phyloP scores from a whole-genome alignment of 352 stramenopile species.

The Pythium periplocum region DNA sequence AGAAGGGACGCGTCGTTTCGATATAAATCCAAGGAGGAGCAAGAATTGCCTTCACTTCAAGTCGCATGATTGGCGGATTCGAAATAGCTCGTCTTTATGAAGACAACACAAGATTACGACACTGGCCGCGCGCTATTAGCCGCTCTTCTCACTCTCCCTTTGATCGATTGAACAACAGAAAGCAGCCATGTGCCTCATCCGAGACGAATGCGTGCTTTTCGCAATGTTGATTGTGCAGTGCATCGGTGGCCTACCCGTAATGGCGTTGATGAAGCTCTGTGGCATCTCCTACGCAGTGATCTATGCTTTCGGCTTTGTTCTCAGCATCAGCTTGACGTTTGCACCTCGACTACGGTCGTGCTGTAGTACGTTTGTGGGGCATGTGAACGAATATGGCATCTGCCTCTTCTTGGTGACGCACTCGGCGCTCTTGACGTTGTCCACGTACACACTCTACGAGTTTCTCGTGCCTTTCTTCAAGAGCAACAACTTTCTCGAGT shows the following conservation, averaged over 20 bases:
- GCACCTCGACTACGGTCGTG: conserved; percentile 30
- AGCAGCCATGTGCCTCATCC: conserved; percentile 32
- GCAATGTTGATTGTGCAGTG: conserved; percentile 33
- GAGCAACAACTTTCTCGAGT: conserved; percentile 20
- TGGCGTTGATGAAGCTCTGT: conserved; percentile 45
- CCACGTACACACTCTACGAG: conserved; percentile 31
- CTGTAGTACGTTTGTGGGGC: conserved; percentile 21
- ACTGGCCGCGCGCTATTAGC: too few species aligned
- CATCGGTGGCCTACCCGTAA: conserved; percentile 31
- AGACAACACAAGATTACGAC: too few species aligned
- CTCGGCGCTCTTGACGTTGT: conserved; percentile 28
- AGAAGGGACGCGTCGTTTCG: too few species aligned
- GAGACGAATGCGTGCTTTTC: conserved; percentile 42
- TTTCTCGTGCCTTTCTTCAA: conserved; percentile 35
- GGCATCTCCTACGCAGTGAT: conserved; percentile 29
- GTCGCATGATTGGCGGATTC: too few species aligned
- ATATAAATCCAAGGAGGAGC: too few species aligned
- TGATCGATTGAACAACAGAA: too few species aligned
- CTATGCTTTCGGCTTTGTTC: conserved; percentile 27
- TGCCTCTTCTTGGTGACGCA: conserved; percentile 39
- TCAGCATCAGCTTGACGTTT: conserved; percentile 39
- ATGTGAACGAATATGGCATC: conserved; percentile 39
- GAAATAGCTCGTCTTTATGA: too few species aligned
- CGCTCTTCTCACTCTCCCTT: too few species aligned
- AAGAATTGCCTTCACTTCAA: too few species aligned